phyloP scores from a whole-genome alignment of 345 rosid genomes.

The Hibiscus mutabilis region DNA sequence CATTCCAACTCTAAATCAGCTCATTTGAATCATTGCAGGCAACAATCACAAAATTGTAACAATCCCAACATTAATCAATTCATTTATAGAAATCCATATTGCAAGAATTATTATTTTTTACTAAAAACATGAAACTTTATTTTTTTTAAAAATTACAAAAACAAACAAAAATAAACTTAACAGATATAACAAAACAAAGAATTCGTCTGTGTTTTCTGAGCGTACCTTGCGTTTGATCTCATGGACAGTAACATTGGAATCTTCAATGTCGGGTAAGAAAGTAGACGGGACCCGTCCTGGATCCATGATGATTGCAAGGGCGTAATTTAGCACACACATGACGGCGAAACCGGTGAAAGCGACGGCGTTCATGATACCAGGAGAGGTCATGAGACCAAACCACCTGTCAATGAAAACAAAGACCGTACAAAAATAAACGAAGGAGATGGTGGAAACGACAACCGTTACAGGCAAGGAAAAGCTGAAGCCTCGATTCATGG shows the following conservation, averaged over 20 bases:
- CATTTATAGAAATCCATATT: background rate
- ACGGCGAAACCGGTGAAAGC: slow-evolving; percentile 63
- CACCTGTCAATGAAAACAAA: slow-evolving; percentile 78
- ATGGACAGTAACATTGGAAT: slow-evolving; percentile 47
- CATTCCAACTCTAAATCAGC: slow-evolving; percentile 11
- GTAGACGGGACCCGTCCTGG: slow-evolving; percentile 76
- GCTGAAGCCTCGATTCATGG: slow-evolving; percentile 49
- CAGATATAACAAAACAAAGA: background rate
- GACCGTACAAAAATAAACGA: slow-evolving; percentile 61
- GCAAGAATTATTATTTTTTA: background rate
- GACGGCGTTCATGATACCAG: slow-evolving; percentile 68
- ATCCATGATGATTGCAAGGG: slow-evolving; percentile 56
- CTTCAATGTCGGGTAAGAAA: slow-evolving; percentile 75
- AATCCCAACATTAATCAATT: background rate
- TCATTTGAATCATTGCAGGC: background rate
- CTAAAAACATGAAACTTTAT: background rate
- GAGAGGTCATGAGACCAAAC: slow-evolving; percentile 81
- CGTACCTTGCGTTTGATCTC: slow-evolving; percentile 93
- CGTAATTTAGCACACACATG: slow-evolving; percentile 53
- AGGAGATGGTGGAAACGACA: slow-evolving; percentile 56
- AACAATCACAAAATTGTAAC: background rate
- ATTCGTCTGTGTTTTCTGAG: background rate
- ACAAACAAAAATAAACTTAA: background rate
- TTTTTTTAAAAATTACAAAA: too few species aligned
- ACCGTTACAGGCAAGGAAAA: slow-evolving; percentile 46